Evolutionary conservation across 257 asterid genomes (phyloP).

Genomic region (Scutellaria galericulata): DNA sequence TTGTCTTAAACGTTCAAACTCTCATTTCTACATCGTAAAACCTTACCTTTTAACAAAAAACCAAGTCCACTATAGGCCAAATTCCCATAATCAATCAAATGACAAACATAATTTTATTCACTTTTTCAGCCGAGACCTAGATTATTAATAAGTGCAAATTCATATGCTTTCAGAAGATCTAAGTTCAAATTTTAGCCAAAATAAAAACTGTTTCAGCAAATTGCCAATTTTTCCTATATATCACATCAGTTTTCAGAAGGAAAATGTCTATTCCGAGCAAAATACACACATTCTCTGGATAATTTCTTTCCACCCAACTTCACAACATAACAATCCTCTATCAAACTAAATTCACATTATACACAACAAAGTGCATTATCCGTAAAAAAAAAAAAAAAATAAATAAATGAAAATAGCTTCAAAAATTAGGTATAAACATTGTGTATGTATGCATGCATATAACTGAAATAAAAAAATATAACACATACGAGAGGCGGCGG

Average conservation of each 20-base stretch:
- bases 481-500: neutral
- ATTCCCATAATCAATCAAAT: too few species aligned
- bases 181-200: neutral
- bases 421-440: neutral
- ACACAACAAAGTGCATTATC: neutral
- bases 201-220: neutral
- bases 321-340: neutral
- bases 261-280: slow-evolving; percentile 1
- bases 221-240: neutral
- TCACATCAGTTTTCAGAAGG: neutral
- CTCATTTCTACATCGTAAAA: too few species aligned
- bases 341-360: neutral
- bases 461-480: neutral
- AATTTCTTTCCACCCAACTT: neutral
- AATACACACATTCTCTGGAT: neutral
- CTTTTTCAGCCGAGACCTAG: neutral
- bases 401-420: neutral
- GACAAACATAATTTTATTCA: neutral
- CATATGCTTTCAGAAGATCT: neutral
- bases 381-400: too few species aligned
- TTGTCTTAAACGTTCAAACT: neutral
- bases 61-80: too few species aligned
- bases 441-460: neutral
- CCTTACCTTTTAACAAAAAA: too few species aligned
- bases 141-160: neutral